Evolutionary conservation across 129 eudicot species (phyloP).

Genomic region (Arctium minus): DNA sequence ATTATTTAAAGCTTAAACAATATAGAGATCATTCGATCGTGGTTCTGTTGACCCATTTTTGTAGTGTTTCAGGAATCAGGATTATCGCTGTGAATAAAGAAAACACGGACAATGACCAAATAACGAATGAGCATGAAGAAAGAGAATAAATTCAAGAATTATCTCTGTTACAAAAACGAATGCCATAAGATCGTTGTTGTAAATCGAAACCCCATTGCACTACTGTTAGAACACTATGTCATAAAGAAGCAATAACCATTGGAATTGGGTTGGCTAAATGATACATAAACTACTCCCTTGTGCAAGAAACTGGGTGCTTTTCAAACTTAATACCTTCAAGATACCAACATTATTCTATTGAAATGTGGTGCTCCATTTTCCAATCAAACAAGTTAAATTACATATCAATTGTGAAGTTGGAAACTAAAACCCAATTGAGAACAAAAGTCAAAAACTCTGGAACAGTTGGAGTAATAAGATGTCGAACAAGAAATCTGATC

Average conservation of each 20-base stretch:
- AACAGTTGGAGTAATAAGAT: neutral
- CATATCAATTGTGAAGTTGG: neutral
- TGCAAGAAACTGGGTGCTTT: neutral
- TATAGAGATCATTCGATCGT: neutral
- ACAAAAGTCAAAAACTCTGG: neutral
- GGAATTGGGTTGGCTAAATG: neutral
- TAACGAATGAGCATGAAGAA: neutral
- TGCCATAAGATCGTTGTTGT: neutral
- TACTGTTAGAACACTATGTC: neutral
- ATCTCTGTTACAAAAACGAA: neutral
- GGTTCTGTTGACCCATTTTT: slow-evolving; percentile 5
- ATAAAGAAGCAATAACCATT: neutral
- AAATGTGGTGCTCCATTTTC: neutral
- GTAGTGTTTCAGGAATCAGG: neutral
- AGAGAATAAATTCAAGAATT: neutral
- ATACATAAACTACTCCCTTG: neutral
- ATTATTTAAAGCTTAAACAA: neutral
- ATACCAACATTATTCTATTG: neutral
- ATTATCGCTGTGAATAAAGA: neutral
- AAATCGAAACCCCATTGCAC: neutral
- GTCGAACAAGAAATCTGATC: neutral
- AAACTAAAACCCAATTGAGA: neutral
- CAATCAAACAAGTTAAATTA: neutral
- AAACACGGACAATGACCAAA: neutral
- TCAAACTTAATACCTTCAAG: neutral